Evolutionary conservation across 1,284 basidiomycete genomes (phyloP).

Genomic region (Thecaphora frezii): DNA sequence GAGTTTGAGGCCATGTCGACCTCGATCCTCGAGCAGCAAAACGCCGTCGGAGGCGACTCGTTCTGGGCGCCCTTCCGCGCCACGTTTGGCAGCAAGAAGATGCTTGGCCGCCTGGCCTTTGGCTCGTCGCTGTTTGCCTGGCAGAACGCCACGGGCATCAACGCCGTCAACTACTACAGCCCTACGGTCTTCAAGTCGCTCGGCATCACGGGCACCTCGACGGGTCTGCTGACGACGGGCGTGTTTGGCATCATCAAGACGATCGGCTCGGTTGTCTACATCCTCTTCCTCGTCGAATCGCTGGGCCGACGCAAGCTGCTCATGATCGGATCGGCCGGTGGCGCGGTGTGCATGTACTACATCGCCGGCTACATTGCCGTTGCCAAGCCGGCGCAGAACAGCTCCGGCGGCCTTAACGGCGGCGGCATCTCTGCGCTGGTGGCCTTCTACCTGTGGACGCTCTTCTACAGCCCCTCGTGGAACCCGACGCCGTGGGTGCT

Average conservation of each 20-base stretch:
- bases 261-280: conserved; percentile 71
- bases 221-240: conserved; percentile 71
- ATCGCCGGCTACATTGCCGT: conserved; percentile 44
- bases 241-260: conserved; percentile 78
- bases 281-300: conserved; percentile 65
- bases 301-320: conserved; percentile 65
- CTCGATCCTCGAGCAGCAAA: conserved; percentile 8
- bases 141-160: conserved; percentile 47
- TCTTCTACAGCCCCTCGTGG: conserved; percentile 38
- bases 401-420: conserved; percentile 7
- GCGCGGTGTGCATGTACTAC: conserved; percentile 34
- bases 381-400: conserved; percentile 18
- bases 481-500: conserved; percentile 51
- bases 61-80: conserved; percentile 40
- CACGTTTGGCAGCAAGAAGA: conserved; percentile 19
- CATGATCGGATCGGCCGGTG: conserved; percentile 59
- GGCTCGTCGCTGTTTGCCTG: conserved; percentile 13
- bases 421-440: conserved; percentile 26
- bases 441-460: conserved; percentile 48
- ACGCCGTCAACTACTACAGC: conserved; percentile 40
- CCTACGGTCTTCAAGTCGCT: conserved; percentile 48
- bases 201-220: conserved; percentile 47
- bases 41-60: conserved; percentile 10
- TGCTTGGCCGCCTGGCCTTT: conserved; percentile 9
- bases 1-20: conserved; percentile 19